Evolutionary conservation across 2,329 filamentous ascomycete species (phyloP), one percentile per base, ranked within the genome.

Genomic region (Clarireedia homoeocarpa): DNA sequence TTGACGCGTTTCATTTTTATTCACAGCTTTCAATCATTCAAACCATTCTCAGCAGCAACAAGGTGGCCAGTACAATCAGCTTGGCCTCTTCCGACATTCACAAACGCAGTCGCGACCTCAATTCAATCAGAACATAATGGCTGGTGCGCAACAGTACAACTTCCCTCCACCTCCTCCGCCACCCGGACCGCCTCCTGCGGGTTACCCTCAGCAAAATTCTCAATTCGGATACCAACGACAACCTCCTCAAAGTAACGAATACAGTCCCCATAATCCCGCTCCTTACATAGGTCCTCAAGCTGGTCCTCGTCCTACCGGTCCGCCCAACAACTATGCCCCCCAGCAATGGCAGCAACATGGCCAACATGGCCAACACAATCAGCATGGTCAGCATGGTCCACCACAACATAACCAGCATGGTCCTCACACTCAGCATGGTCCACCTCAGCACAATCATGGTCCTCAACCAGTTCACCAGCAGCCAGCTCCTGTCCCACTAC

Each of bases 401-500:
- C 61, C 49, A 34, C 61, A 66, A 39, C 55, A 61, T 17, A 42
- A 48, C 17, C 59, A 58, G 14, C 48, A 49, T 17, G 44, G 44
- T 45, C 63, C 60, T 39, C 63, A 65, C 20, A 52, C 53, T 46
- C 30, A 34, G 12, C 30, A 34, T 34, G 51, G 42, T 38, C 51
- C 59, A 24, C 61, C 48, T 4, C 63, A 64, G 44, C 63, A 64
- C 26, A 65, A 64, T 48, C 63, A 65, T 36, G 59, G 60, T 27
- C 71, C 62, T 30, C 64, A 65, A 54, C 71, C 70, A 58, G 36
- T 30, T 10, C 55, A 53, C 30, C 54, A 56, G 17, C 61, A 64
- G 47, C 66, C 69, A 48, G 61, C 67, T 48, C 60, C 68, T 50
- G 65, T 73, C 53, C 76, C 78, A 27, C 70, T 83, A 36, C 74